Base-by-base conservation (phyloP, 2,329 filamentous ascomycete genomes). In the Penicillium palitans region DNA sequence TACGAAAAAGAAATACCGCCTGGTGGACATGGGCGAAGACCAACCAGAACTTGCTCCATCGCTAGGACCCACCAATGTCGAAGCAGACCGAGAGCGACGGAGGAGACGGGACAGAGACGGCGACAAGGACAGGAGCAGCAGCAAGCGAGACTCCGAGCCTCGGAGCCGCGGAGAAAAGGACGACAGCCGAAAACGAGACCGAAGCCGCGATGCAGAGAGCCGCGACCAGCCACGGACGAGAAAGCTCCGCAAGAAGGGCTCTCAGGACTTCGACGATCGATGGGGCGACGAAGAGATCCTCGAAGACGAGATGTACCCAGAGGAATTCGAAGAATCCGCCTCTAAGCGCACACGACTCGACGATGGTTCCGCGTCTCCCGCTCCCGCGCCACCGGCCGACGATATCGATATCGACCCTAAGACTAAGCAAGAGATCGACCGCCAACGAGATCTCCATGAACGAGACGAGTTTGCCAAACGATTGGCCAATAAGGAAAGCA, bases 381-480 rank as follows among this genome's bases (percentile, higher is more conserved):
- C 33, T 17, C 74, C 62, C 40, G 70, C 63, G 62, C 62, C 75
- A 44, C 69, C 75, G 1, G 78, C 77, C 6, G 63, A 61, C 6
- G 83, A 85, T 21, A 70, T 88, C 24, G 87, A 87, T 21, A 37
- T 48, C 31, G 46, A 48, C 86, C 89, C 40, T 15, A 83, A 84
- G 17, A 81, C 82, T 2, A 80, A 77, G 53, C 79, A 81, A 52
- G 86, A 89, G 65, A 74, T 80, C 37, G 84, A 84, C 41, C 79
- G 86, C 46, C 77, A 86, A 66, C 83, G 83, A 58, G 91, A 96
- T 71, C 82, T 88, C 21, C 85, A 84, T 62, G 91, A 96, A 71
- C 83, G 89, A 41, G 89, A 93, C 60, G 90, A 89, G 19, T 93
- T 96, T 64, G 85, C 90, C n/a, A 87, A 88, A 66, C 82, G 91